These are phyloP conservation scores for Xylariaceae sp. DNA, from an alignment of 2,329 filamentous ascomycete species.

Conservation along the genomic window DNA sequence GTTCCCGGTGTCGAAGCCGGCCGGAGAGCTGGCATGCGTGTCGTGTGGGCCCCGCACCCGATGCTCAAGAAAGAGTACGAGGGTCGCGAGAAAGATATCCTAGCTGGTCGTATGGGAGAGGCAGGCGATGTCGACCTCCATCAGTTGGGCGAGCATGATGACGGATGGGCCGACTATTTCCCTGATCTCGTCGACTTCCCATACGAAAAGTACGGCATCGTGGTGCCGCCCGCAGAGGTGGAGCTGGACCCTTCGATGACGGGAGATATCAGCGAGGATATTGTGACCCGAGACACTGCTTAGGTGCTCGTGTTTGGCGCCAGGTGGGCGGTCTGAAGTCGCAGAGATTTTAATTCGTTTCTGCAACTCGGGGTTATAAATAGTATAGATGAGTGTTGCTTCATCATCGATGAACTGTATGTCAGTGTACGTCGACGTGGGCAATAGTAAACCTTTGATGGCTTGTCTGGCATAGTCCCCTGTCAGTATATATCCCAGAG, in stretches of 20 bases:
- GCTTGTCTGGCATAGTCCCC: too few species aligned
- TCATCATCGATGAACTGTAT: too few species aligned
- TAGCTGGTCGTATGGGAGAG: slow-evolving; percentile 75
- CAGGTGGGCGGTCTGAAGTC: neutral
- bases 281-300: slow-evolving; percentile 10
- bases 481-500: slow-evolving; percentile 92
- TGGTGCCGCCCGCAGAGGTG: slow-evolving; percentile 39
- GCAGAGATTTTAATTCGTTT: too few species aligned
- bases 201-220: slow-evolving; percentile 54
- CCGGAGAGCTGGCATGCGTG: slow-evolving; percentile 86
- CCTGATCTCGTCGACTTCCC: slow-evolving; percentile 49
- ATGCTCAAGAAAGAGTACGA: slow-evolving; percentile 70
- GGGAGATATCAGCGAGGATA: slow-evolving; percentile 28
- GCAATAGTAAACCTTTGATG: too few species aligned
- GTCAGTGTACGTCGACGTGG: too few species aligned
- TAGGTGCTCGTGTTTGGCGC: neutral
- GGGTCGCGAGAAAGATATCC: slow-evolving; percentile 71
- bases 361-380: too few species aligned
- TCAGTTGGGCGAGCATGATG: slow-evolving; percentile 50
- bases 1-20: slow-evolving; percentile 91
- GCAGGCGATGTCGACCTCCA: slow-evolving; percentile 51
- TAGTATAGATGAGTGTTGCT: too few species aligned
- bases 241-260: slow-evolving; percentile 41
- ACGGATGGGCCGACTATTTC: slow-evolving; percentile 57
- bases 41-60: slow-evolving; percentile 85